Conservation (phyloP, 1,284 basidiomycete species). For the Pseudozyma hubeiensis region DNA sequence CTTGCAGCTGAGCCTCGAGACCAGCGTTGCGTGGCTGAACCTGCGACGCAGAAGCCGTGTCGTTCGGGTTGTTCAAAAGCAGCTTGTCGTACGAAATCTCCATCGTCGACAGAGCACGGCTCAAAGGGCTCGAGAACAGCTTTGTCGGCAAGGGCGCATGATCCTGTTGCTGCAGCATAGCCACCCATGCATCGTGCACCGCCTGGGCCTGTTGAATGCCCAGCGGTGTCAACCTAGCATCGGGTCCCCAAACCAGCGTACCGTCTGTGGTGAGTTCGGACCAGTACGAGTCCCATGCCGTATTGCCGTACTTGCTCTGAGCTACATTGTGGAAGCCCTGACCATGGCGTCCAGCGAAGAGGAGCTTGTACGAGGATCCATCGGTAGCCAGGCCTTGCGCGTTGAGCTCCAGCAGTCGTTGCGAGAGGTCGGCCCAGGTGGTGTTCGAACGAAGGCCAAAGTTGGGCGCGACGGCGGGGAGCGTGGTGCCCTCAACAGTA, state of each 20-base stretch:
- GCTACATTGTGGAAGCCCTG: constrained; percentile 55
- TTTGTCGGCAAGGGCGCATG: constrained; percentile 33
- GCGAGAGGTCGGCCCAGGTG: constrained; percentile 34
- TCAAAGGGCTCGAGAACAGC: constrained; percentile 41
- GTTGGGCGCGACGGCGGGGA: constrained; percentile 47
- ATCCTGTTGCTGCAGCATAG: constrained; percentile 26
- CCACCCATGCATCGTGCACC: constrained; percentile 40
- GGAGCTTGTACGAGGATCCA: constrained; percentile 47
- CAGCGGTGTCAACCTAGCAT: constrained; percentile 40
- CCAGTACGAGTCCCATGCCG: constrained; percentile 48
- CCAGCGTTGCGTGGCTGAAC: not conserved
- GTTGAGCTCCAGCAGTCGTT: constrained; percentile 39
- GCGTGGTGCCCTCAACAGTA: constrained; percentile 23
- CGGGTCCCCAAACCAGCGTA: constrained; percentile 48
- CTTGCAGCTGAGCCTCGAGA: too few relatives aligned
- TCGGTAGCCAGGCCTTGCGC: constrained; percentile 13
- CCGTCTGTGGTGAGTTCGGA: constrained; percentile 38
- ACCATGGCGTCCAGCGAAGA: constrained; percentile 50
- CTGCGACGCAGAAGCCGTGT: constrained; percentile 1
- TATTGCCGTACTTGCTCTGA: constrained; percentile 46
- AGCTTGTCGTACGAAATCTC: constrained; percentile 43
- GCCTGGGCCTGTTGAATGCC: constrained; percentile 51
- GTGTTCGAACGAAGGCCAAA: constrained; percentile 46
- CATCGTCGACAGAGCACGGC: constrained; percentile 38
- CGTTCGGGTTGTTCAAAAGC: constrained; percentile 23